Evolutionary conservation across 306 rosid species (phyloP).

Genomic region (Gillenia trifoliata): DNA sequence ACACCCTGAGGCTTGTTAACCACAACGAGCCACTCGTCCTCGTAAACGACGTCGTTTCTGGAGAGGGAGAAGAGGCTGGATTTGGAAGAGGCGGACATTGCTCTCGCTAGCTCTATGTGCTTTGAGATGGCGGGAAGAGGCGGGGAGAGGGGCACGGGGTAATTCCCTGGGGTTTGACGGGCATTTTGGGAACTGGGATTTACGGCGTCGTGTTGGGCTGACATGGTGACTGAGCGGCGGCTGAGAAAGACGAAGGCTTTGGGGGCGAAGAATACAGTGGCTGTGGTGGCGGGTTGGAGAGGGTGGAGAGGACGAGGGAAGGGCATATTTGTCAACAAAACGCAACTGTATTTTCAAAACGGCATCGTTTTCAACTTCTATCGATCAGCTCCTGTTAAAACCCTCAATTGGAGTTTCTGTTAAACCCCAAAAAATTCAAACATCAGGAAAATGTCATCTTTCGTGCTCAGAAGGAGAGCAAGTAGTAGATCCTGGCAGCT

Average conservation of each 20-base stretch:
- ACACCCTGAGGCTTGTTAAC: conserved; percentile 79
- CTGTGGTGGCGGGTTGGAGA: conserved; percentile 1
- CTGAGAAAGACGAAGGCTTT: conserved; percentile 6
- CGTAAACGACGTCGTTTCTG: conserved; percentile 39
- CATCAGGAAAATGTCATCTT: conserved; percentile 29
- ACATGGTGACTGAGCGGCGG: conserved; percentile 31
- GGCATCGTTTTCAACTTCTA: not conserved
- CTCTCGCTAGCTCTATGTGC: conserved; percentile 61
- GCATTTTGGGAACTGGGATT: conserved; percentile 29
- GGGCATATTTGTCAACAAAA: conserved; percentile 11
- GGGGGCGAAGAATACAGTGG: conserved; percentile 4
- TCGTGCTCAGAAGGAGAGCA: conserved; percentile 23
- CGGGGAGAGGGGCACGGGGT: conserved; percentile 75
- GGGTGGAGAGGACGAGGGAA: not conserved
- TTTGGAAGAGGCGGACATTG: conserved; percentile 64
- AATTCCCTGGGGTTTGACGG: conserved; percentile 21
- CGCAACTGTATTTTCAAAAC: not conserved
- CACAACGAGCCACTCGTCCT: conserved; percentile 64
- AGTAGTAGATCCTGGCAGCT: conserved; percentile 4
- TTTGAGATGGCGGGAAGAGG: conserved; percentile 66
- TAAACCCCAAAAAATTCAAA: conserved; percentile 9
- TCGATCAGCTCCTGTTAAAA: not conserved
- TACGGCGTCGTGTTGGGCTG: conserved; percentile 19
- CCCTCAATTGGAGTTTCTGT: not conserved
- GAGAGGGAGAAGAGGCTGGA: conserved; percentile 51